phyloP scores from a whole-genome alignment of 1,284 basidiomycete species.

The Leccinum subrobustum region DNA sequence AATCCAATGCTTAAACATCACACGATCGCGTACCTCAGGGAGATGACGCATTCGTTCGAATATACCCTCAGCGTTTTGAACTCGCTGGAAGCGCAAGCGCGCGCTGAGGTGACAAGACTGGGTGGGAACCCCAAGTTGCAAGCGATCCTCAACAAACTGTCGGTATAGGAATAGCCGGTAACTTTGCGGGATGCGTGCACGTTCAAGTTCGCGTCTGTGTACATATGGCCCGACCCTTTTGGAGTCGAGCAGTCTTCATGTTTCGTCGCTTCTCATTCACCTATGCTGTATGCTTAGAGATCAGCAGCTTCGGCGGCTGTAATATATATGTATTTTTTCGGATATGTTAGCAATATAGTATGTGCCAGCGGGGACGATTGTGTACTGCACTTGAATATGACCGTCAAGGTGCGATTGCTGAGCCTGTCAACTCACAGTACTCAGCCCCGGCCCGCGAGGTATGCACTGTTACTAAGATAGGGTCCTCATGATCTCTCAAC shows the following conservation, averaged over 20 bases:
- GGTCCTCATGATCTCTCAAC: neutral
- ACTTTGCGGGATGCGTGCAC: neutral
- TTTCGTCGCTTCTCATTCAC: neutral
- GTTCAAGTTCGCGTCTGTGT: neutral
- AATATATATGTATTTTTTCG: neutral
- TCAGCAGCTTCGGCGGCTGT: neutral
- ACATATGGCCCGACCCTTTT: neutral
- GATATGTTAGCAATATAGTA: neutral
- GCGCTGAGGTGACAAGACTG: slow-evolving; percentile 25
- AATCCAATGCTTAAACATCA: slow-evolving; percentile 77
- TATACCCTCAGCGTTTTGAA: slow-evolving; percentile 63
- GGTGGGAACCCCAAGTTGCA: slow-evolving; percentile 28
- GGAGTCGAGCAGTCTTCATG: neutral
- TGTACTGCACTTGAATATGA: neutral
- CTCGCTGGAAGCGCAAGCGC: slow-evolving; percentile 50
- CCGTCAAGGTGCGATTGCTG: neutral
- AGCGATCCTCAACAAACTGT: slow-evolving; percentile 23
- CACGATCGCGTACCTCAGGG: slow-evolving; percentile 72
- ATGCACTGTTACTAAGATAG: neutral
- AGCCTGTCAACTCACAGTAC: neutral
- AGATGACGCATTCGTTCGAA: slow-evolving; percentile 67
- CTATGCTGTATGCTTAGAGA: neutral
- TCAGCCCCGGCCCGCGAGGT: neutral
- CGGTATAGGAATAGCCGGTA: slow-evolving; percentile 1
- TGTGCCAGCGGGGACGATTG: neutral